These are phyloP conservation scores for Ophidiomyces ophidiicola DNA, from an alignment of 2,329 filamentous ascomycete species.

Conservation along the genomic window DNA sequence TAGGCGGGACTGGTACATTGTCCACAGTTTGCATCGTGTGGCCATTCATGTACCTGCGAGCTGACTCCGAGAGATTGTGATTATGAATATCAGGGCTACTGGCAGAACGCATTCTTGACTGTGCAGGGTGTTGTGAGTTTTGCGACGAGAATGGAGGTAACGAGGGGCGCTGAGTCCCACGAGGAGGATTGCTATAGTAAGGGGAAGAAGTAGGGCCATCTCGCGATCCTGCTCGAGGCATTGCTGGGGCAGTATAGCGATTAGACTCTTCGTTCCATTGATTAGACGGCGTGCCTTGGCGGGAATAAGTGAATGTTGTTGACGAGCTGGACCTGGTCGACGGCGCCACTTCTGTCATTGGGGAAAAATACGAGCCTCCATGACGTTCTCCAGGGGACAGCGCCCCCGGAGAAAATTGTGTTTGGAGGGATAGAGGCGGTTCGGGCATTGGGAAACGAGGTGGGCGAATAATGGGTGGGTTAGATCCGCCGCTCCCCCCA, in stretches of 20 bases:
- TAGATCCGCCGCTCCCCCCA: slow-evolving; percentile 40
- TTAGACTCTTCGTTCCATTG: slow-evolving; percentile 64
- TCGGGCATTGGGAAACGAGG: slow-evolving; percentile 57
- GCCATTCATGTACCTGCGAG: slow-evolving; percentile 40
- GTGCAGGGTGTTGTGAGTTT: slow-evolving; percentile 42
- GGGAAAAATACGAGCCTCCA: slow-evolving; percentile 89
- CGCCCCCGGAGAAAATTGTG: slow-evolving; percentile 39
- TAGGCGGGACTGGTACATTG: slow-evolving; percentile 61
- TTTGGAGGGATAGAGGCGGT: slow-evolving; percentile 56
- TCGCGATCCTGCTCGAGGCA: slow-evolving; percentile 67
- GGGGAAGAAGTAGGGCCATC: slow-evolving; percentile 56
- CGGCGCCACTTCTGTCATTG: slow-evolving; percentile 52
- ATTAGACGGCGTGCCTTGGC: slow-evolving; percentile 50
- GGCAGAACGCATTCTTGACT: slow-evolving; percentile 73
- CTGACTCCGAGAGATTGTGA: slow-evolving; percentile 42
- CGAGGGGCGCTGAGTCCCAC: slow-evolving; percentile 55
- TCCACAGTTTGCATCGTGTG: slow-evolving; percentile 43
- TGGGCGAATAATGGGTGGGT: slow-evolving; percentile 40
- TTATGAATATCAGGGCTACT: slow-evolving; percentile 88
- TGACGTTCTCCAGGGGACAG: slow-evolving; percentile 50
- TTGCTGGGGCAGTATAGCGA: slow-evolving; percentile 78
- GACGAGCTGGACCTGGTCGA: slow-evolving; percentile 45
- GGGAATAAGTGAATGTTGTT: slow-evolving; percentile 68
- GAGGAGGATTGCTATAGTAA: slow-evolving; percentile 51
- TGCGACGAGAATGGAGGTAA: slow-evolving; percentile 56